Conservation (phyloP, 306 rosid species). For the Ammopiptanthus mongolicus region DNA sequence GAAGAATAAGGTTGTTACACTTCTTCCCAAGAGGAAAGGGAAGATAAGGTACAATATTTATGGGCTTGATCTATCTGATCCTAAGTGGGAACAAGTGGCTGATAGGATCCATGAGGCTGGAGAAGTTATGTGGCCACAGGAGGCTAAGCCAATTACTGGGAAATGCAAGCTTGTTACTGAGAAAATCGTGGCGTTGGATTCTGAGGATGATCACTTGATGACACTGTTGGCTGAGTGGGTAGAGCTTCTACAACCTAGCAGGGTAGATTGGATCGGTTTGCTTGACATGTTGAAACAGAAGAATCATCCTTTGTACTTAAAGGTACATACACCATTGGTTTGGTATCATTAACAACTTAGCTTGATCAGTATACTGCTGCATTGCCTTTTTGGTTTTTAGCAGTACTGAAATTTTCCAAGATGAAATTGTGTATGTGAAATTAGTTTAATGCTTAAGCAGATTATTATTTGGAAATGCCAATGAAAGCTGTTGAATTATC, state of each 20-base stretch:
- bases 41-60: conserved; percentile 68
- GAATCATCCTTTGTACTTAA: conserved; percentile 46
- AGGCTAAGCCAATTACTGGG: conserved; percentile 62
- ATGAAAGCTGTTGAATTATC: not conserved
- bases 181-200: conserved; percentile 45
- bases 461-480: conserved; percentile 1
- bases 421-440: not conserved
- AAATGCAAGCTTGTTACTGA: conserved; percentile 59
- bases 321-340: conserved; percentile 46
- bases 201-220: conserved; percentile 43
- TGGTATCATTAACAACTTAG: not conserved
- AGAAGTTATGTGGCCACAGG: conserved; percentile 59
- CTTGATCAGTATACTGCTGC: not conserved
- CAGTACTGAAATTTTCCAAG: not conserved
- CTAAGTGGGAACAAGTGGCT: conserved; percentile 77
- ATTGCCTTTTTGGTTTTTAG: not conserved
- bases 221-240: conserved; percentile 66
- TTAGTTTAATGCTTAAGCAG: not conserved
- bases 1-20: conserved; percentile 40
- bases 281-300: conserved; percentile 61
- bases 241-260: conserved; percentile 68
- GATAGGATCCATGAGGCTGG: conserved; percentile 67
- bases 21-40: conserved; percentile 85
- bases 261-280: conserved; percentile 69
- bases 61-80: conserved; percentile 82